Evolutionary conservation across 345 rosid species (phyloP).

Genomic region (Isatis tinctoria): DNA sequence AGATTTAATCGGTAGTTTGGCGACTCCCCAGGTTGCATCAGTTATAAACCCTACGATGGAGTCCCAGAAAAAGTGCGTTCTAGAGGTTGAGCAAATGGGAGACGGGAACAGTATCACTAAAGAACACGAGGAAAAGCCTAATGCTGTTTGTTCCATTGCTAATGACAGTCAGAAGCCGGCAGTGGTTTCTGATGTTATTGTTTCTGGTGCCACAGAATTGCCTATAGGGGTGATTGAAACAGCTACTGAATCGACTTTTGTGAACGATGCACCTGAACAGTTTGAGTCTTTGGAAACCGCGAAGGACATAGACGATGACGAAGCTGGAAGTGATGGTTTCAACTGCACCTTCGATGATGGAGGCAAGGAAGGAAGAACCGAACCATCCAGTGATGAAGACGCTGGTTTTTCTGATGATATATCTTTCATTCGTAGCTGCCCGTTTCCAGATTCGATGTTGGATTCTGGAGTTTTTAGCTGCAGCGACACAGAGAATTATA

Average conservation of each 20-base stretch:
- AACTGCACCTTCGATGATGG: slow-evolving; percentile 12
- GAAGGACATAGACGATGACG: neutral
- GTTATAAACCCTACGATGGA: slow-evolving; percentile 3
- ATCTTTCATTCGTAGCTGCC: slow-evolving; percentile 15
- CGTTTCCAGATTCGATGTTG: slow-evolving; percentile 15
- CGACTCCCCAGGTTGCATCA: slow-evolving; percentile 13
- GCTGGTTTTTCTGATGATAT: slow-evolving; percentile 3
- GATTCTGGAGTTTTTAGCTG: slow-evolving; percentile 9
- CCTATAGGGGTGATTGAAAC: neutral
- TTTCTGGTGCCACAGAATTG: neutral
- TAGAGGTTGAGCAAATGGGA: slow-evolving; percentile 23
- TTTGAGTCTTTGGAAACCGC: neutral
- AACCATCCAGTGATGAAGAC: slow-evolving; percentile 9
- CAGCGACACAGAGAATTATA: slow-evolving; percentile 8
- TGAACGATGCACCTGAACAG: slow-evolving; percentile 15
- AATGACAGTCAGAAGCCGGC: slow-evolving; percentile 10
- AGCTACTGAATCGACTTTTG: neutral
- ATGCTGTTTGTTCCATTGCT: slow-evolving; percentile 5
- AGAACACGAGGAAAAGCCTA: slow-evolving; percentile 2
- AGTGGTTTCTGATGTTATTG: neutral
- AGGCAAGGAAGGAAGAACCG: slow-evolving; percentile 17
- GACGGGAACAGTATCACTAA: slow-evolving; percentile 1
- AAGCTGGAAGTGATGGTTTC: slow-evolving; percentile 17
- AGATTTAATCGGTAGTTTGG: neutral
- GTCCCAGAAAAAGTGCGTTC: neutral